A percentile compares a stretch with the other conserved stretches of the same genome.
These are phyloP conservation scores for Syzygium malaccense DNA, from an alignment of 441 rosid genomes.

Conservation along the genomic window DNA sequence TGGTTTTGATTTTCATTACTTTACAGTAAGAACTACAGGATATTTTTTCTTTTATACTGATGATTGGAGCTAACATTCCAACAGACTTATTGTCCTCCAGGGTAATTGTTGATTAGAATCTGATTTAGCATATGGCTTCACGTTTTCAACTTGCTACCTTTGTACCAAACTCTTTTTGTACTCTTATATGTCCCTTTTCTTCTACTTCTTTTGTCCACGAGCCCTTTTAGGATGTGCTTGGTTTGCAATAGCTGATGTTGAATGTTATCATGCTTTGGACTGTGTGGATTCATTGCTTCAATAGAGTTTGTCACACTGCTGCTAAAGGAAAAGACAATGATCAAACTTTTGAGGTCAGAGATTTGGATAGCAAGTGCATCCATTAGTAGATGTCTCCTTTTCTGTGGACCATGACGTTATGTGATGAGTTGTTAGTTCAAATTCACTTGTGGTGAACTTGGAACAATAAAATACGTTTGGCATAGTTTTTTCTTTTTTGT, in stretches of 20 bases:
- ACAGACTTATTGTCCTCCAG: neutral
- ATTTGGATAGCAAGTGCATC: neutral
- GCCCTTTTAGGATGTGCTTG: neutral
- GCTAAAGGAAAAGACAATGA: neutral
- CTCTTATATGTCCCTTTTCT: neutral
- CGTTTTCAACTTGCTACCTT: neutral
- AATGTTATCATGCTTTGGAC: neutral
- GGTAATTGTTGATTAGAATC: neutral
- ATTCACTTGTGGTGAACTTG: neutral
- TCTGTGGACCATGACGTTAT: neutral
- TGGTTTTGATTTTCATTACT: neutral
- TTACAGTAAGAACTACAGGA: neutral
- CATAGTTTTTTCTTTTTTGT: neutral
- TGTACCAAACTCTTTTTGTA: neutral
- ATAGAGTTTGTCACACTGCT: neutral
- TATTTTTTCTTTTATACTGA: neutral
- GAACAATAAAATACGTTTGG: neutral
- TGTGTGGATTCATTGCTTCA: neutral
- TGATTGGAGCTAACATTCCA: neutral
- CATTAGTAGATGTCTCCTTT: neutral
- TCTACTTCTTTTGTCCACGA: neutral
- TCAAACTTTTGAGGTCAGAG: neutral
- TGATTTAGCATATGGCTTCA: neutral
- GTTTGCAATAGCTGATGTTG: neutral
- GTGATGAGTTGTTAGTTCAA: neutral